A percentile compares a stretch with the other conserved stretches of the same genome.
Conservation (phyloP, 2,329 filamentous ascomycete species). For the Fusarium sp. region DNA sequence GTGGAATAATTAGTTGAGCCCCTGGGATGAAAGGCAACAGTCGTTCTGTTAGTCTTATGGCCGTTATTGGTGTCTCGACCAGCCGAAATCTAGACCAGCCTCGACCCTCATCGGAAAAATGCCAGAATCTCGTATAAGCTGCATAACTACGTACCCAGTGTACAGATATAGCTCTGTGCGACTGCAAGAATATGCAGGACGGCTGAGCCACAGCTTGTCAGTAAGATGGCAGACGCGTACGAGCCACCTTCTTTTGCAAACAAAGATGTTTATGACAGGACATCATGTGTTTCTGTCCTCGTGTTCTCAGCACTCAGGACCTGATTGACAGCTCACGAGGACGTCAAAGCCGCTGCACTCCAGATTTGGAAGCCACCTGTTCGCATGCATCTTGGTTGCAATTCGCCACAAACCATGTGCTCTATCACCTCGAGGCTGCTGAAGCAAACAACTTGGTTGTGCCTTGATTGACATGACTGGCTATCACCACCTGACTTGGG, state of each 20-base stretch:
- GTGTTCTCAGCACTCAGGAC: slow-evolving; percentile 12
- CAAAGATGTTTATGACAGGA: background rate
- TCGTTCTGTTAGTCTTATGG: background rate
- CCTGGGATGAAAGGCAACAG: background rate
- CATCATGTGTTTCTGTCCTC: slow-evolving; percentile 27
- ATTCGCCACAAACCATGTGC: background rate
- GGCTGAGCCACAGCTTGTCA: slow-evolving; percentile 17
- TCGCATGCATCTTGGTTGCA: background rate
- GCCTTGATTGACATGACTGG: background rate
- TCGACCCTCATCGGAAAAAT: background rate
- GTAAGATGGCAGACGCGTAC: background rate
- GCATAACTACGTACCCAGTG: background rate
- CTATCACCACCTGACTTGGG: slow-evolving; percentile 24
- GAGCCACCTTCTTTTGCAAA: background rate
- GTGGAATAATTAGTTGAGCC: background rate
- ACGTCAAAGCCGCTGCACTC: slow-evolving; percentile 7
- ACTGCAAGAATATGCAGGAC: background rate
- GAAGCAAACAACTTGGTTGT: slow-evolving; percentile 1
- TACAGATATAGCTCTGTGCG: background rate
- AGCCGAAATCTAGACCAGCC: background rate
- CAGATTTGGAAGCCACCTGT: slow-evolving; percentile 3
- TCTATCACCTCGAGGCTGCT: slow-evolving; percentile 4
- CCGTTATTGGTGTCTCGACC: background rate
- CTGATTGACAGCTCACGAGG: slow-evolving; percentile 23
- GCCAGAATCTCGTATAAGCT: slow-evolving; percentile 7